phyloP scores from a whole-genome alignment of 768 basidiomycete genomes.

The Naganishia randhawae region DNA sequence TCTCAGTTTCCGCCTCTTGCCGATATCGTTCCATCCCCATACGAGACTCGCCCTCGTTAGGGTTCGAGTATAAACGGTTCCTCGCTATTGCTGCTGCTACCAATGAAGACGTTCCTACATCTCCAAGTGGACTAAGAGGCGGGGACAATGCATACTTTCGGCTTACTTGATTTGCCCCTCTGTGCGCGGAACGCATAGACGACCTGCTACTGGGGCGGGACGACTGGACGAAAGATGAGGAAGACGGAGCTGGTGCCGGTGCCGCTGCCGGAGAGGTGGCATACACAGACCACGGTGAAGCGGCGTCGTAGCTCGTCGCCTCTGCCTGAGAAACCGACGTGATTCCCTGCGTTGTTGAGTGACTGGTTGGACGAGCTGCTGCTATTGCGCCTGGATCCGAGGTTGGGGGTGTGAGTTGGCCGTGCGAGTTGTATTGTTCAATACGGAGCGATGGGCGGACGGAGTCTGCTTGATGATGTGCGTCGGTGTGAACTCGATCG shows the following conservation, averaged over 20 bases:
- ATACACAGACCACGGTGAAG: constrained; percentile 16
- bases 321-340: not conserved
- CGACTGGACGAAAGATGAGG: not conserved
- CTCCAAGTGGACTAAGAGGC: not conserved
- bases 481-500: no score
- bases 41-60: no score
- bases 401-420: constrained; percentile 9
- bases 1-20: not conserved
- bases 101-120: not conserved
- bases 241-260: not conserved
- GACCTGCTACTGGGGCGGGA: constrained; percentile 8
- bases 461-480: not conserved
- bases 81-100: no score
- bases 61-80: no score
- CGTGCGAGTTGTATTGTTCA: constrained; percentile 9
- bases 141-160: constrained; percentile 12
- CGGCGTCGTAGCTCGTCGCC: constrained; percentile 23
- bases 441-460: constrained; percentile 1
- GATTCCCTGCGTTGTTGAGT: not conserved
- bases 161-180: not conserved
- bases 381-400: constrained; percentile 16
- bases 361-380: not conserved
- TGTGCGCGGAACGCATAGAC: not conserved
- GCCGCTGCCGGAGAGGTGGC: not conserved
- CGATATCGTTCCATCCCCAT: not conserved